Base-by-base conservation (phyloP, 2,329 filamentous ascomycete species). In the Pseudogymnoascus sp. region DNA sequence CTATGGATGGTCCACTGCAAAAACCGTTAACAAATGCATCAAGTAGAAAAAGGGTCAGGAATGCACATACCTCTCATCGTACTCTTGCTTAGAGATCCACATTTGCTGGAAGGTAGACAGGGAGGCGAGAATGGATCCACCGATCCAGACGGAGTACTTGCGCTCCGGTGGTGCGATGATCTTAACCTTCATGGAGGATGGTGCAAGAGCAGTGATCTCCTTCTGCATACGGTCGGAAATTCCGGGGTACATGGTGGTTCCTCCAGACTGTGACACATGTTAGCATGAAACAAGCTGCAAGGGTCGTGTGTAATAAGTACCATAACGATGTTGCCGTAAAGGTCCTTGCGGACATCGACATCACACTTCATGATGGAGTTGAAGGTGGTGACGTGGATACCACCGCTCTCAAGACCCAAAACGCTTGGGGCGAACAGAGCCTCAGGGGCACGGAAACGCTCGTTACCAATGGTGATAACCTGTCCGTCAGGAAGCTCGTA, bases 291-390 rank as follows among this genome's bases (percentile, higher is more conserved):
- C 43, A 6, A 12, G 12, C 15, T 7, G 28, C 22, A 36, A 39
- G 4, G 62, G 8, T 6, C 62, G 64, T 57, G 20, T 33, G 36
- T 38, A 65, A 66, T 67, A 82, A 91, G 70, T 88, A 97, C 92
- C 94, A 97, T 97, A 83, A 99, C 94, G 76, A 99, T 97, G 89
- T 99, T 99, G 79, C 92, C 92, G 81, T 99, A 99, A 71, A 99
- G 88, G 80, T 97, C 94, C 88, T 97, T 97, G 84, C 94, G 90
- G 81, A 99, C 94, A 79, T 99, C 94, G 79, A 99, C 92, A 81
- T 99, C 94, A 80, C 94, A 97, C 90, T 99, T 99, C 91, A 97
- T 97, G 88, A 99, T 97, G 74, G 94, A 97, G 89, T 97, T 97
- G 90, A 97, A 97, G 73, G 94, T 97, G 77, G 93, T 97, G 77